phyloP scores from a whole-genome alignment of 176 grass and related monocot genomes.

The Ensete ventricosum region DNA sequence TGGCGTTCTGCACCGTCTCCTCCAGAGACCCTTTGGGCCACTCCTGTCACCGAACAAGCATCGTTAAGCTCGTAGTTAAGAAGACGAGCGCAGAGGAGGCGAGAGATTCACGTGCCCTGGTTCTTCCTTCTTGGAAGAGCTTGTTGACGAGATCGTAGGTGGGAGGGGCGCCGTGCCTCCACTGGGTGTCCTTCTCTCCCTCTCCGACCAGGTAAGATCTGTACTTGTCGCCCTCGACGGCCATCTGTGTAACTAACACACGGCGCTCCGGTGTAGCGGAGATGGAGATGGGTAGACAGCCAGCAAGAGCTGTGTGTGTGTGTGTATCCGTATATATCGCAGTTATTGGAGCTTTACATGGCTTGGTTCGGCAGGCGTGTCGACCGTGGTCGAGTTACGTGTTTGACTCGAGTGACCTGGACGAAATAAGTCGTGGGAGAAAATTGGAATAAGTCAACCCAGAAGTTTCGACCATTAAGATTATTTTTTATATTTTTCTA shows the following conservation, averaged over 20 bases:
- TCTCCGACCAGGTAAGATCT: slow-evolving; percentile 55
- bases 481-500: too few relatives aligned
- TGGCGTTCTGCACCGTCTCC: slow-evolving; percentile 79
- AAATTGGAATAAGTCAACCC: too few relatives aligned
- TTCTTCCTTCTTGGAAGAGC: slow-evolving; percentile 79
- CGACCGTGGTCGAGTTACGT: too few relatives aligned
- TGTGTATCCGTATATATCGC: too few relatives aligned
- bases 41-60: slow-evolving; percentile 22
- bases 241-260: not conserved
- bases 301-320: not conserved
- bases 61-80: not conserved
- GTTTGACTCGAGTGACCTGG: too few relatives aligned
- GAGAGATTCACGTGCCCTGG: slow-evolving; percentile 22
- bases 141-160: slow-evolving; percentile 67
- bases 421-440: too few relatives aligned
- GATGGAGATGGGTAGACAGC: not conserved
- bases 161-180: slow-evolving; percentile 70
- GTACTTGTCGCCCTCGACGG: slow-evolving; percentile 45
- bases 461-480: too few relatives aligned
- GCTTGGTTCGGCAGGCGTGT: too few relatives aligned
- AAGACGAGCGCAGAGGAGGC: not conserved
- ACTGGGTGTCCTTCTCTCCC: slow-evolving; percentile 56
- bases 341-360: too few relatives aligned
- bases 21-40: slow-evolving; percentile 77
- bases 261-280: not conserved